phyloP scores from a whole-genome alignment of 2,329 filamentous ascomycete species.

The Penicillium sp. region DNA sequence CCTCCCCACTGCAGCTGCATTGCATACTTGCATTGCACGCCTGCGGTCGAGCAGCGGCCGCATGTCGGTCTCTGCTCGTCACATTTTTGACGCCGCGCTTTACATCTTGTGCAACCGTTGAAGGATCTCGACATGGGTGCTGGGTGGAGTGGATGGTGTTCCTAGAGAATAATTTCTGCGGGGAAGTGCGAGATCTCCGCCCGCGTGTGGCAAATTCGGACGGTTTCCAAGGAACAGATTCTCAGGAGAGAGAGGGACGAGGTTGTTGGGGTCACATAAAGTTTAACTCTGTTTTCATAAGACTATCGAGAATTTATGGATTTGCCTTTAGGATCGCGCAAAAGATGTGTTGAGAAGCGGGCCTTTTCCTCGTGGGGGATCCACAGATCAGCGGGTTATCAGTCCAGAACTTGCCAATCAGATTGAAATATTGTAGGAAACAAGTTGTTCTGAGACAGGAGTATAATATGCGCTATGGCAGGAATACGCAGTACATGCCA shows the following conservation, averaged over 20 bases:
- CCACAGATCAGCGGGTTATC: constrained; percentile 20
- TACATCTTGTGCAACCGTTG: constrained; percentile 46
- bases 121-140: constrained; percentile 42
- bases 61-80: constrained; percentile 45
- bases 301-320: not conserved
- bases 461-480: constrained; percentile 23
- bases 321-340: not conserved
- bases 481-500: constrained; percentile 22
- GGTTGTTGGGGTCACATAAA: not conserved
- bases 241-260: not conserved
- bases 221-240: constrained; percentile 1
- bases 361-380: constrained; percentile 17
- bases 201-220: constrained; percentile 17
- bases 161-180: constrained; percentile 20
- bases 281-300: not conserved
- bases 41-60: constrained; percentile 40
- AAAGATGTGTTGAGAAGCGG: constrained; percentile 16
- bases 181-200: constrained; percentile 18
- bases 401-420: constrained; percentile 2
- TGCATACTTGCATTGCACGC: constrained; percentile 40
- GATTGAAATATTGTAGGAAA: constrained; percentile 5
- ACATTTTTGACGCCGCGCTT: constrained; percentile 47
- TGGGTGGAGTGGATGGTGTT: constrained; percentile 8
- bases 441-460: constrained; percentile 3
- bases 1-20: constrained; percentile 46